Base-by-base conservation (phyloP, 2,329 filamentous ascomycete species). In the Ambrosiella cleistominuta region DNA sequence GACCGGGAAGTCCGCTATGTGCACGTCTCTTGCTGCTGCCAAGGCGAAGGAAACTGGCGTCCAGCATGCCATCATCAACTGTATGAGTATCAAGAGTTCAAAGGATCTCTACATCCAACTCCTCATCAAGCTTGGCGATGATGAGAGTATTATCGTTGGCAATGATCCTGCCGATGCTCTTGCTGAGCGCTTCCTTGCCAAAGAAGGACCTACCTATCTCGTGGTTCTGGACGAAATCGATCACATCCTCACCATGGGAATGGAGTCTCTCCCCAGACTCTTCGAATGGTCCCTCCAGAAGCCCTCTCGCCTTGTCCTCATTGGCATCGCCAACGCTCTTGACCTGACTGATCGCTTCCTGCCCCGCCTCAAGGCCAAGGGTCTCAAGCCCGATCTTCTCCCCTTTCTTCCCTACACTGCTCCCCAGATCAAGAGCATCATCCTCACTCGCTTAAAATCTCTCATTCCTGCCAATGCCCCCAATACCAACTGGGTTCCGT, bases 261-360 rank as follows among this genome's bases (percentile, higher is more conserved):
- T 93, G 60, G 88, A 94, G 64, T 85, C 93, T 57, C 75, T 98
- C 12, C 96, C 97, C 71, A 86, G 82, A 62, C 75, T 98, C n/a
- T 96, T 98, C 64, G 90, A 96, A 68, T 97, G 91, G 90, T 94
- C 93, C 1, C 74, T 98, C 65, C 81, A 88, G 62, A 82, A 82
- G 62, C 79, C 80, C 1, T 96, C 93, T 0, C 81, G 80, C 17
- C 81, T 98, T 4, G 75, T 93, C 40, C 75, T 98, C 15, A 80
- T 98, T 54, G 93, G 93, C 53, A 95, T 98, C 66, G 93, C 93
- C 64, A 98, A 98, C 66, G 93, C 93, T 3, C 76, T 98, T 57
- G 93, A 98, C 67, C 75, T 98, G 59, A 98, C 93, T 0, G 93
- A 97, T 67, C 86, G 93, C 8, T 95, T 96, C 64, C 77, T 98